Conservation (phyloP, 1,284 basidiomycete species). For the Tetrapyrgos nigripes region DNA sequence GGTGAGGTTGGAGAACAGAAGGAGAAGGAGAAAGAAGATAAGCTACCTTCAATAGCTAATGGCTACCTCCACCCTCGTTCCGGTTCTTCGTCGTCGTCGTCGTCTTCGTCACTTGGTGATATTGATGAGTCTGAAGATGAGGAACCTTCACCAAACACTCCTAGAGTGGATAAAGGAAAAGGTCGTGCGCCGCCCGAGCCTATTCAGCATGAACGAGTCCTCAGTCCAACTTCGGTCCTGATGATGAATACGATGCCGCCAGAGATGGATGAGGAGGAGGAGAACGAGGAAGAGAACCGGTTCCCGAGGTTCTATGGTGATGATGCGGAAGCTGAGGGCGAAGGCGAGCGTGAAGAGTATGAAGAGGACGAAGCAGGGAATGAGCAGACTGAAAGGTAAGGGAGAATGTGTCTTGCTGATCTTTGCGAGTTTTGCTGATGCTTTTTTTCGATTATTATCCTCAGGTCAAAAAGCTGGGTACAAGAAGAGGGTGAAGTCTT, state of each 20-base stretch:
- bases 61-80: neutral
- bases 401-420: neutral
- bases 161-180: conserved; percentile 78
- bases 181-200: conserved; percentile 71
- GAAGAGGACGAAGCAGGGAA: conserved; percentile 5
- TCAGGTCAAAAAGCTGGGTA: conserved; percentile 78
- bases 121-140: conserved; percentile 21
- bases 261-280: conserved; percentile 49
- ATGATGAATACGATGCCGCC: conserved; percentile 48
- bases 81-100: neutral
- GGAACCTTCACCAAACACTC: conserved; percentile 56
- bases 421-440: neutral
- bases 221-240: conserved; percentile 66
- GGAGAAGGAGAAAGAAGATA: neutral
- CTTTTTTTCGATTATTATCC: neutral
- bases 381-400: neutral
- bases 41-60: neutral
- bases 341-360: conserved; percentile 8
- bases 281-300: conserved; percentile 56
- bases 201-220: conserved; percentile 67
- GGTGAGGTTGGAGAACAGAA: conserved; percentile 14
- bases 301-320: conserved; percentile 4
- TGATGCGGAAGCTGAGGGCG: neutral
- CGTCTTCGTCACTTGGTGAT: neutral
- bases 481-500: conserved; percentile 94